These are phyloP conservation scores for Coemansia biformis DNA, from an alignment of 192 early-diverging fungal genomes.

Conservation along the genomic window DNA sequence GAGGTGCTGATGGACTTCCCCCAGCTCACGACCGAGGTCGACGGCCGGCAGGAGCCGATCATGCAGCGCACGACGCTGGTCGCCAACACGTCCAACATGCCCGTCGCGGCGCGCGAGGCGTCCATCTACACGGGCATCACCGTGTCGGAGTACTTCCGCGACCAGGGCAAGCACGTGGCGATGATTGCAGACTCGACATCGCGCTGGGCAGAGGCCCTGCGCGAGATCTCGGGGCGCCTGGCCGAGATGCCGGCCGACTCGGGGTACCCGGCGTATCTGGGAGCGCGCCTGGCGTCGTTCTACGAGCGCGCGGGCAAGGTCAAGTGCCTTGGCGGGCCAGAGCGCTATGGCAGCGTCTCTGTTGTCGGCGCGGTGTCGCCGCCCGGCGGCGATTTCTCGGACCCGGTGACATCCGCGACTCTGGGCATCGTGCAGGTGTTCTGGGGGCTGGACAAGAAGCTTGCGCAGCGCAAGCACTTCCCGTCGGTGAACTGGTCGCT, in stretches of 20 bases:
- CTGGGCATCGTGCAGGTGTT: slow-evolving; percentile 99
- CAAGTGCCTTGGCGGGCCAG: slow-evolving; percentile 91
- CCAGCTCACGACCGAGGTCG: slow-evolving; percentile 84
- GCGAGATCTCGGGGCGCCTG: slow-evolving; percentile 99
- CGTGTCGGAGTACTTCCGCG: slow-evolving; percentile 99
- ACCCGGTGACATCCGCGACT: slow-evolving; percentile 95
- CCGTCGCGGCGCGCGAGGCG: slow-evolving; percentile 98
- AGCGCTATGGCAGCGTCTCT: slow-evolving; percentile 87
- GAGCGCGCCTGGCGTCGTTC: slow-evolving; percentile 98
- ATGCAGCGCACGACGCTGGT: slow-evolving; percentile 99
- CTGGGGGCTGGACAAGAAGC: slow-evolving; percentile 99
- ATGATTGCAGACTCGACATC: slow-evolving; percentile 99
- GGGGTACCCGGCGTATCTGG: slow-evolving; percentile 98
- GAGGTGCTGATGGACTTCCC: slow-evolving; percentile 99
- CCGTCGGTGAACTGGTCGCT: slow-evolving; percentile 99
- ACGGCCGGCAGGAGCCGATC: slow-evolving; percentile 95
- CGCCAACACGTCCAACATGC: slow-evolving; percentile 99
- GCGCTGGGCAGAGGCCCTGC: slow-evolving; percentile 98
- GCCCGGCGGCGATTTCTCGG: slow-evolving; percentile 98
- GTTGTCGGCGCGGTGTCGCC: slow-evolving; percentile 99
- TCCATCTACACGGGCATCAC: slow-evolving; percentile 99
- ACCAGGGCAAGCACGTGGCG: slow-evolving; percentile 97
- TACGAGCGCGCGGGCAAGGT: slow-evolving; percentile 99
- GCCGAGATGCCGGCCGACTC: slow-evolving; percentile 99
- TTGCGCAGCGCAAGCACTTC: slow-evolving; percentile 99